Percentiles rank a stretch among this genome's conserved stretches.
Conservation (phyloP, 2,329 filamentous ascomycete species). For the Pyricularia grisea region DNA sequence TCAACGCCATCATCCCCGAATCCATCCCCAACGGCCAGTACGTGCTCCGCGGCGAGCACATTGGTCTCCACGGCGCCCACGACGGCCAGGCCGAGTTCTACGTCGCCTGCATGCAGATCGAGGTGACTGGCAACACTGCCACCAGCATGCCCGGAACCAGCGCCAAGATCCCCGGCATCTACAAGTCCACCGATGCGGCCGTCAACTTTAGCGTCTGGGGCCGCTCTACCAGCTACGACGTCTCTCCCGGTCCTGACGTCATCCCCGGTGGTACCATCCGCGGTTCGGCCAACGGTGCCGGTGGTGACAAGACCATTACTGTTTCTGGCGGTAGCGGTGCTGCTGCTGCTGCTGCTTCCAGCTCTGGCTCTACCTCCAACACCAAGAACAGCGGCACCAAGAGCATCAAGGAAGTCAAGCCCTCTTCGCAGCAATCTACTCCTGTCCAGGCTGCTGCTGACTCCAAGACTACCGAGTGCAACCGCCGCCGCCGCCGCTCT, state of each 20-base stretch:
- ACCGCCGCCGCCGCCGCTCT: neutral
- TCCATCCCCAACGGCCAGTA: conserved; percentile 19
- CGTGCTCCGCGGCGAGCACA: conserved; percentile 32
- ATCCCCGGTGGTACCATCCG: conserved; percentile 23
- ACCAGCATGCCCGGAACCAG: conserved; percentile 8
- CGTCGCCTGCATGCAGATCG: conserved; percentile 20
- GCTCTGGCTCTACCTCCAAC: too few species aligned
- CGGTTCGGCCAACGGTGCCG: conserved; percentile 23
- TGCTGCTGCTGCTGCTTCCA: neutral
- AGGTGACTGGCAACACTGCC: conserved; percentile 15
- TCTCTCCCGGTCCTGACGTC: conserved; percentile 28
- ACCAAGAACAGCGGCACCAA: neutral
- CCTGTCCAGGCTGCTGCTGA: too few species aligned
- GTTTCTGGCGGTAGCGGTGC: neutral
- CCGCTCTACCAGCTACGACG: conserved; percentile 15
- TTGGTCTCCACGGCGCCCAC: conserved; percentile 30
- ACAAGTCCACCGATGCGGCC: conserved; percentile 27
- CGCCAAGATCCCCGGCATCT: conserved; percentile 26
- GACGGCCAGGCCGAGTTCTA: conserved; percentile 19
- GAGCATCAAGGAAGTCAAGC: neutral
- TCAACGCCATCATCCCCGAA: conserved; percentile 17
- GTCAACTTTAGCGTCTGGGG: conserved; percentile 14
- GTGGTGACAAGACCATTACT: conserved; percentile 21
- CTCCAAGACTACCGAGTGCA: neutral
- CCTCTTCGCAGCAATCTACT: too few species aligned